These are phyloP conservation scores for Trifolium pratense DNA, from an alignment of 306 rosid species.

Conservation along the genomic window DNA sequence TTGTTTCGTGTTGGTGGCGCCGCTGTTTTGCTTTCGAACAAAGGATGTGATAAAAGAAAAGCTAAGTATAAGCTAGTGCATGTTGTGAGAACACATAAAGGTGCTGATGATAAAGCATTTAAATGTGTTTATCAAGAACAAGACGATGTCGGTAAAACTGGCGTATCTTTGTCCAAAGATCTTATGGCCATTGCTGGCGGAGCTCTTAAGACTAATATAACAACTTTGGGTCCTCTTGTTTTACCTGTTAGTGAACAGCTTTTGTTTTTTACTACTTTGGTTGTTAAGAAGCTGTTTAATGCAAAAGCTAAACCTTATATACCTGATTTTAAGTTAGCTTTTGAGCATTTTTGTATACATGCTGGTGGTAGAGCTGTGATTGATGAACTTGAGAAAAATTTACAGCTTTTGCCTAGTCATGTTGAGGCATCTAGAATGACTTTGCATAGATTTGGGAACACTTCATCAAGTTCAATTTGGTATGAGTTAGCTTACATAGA, in stretches of 20 bases:
- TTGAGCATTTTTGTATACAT: slow-evolving; percentile 76
- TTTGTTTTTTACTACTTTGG: slow-evolving; percentile 51
- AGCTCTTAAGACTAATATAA: slow-evolving; percentile 65
- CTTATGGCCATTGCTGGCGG: slow-evolving; percentile 74
- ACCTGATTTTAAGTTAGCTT: slow-evolving; percentile 72
- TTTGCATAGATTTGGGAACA: slow-evolving; percentile 72
- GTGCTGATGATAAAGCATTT: slow-evolving; percentile 67
- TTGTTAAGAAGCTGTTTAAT: slow-evolving; percentile 52
- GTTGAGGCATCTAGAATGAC: slow-evolving; percentile 78
- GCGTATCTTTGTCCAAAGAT: slow-evolving; percentile 65
- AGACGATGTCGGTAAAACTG: slow-evolving; percentile 61
- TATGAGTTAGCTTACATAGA: slow-evolving; percentile 72
- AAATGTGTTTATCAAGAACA: slow-evolving; percentile 62
- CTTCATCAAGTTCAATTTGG: slow-evolving; percentile 76
- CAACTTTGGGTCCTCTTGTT: slow-evolving; percentile 65
- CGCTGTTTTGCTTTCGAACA: slow-evolving; percentile 64
- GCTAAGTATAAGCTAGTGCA: slow-evolving; percentile 72
- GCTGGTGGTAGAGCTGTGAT: slow-evolving; percentile 77
- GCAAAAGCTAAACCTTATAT: slow-evolving; percentile 54
- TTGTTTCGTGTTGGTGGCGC: slow-evolving; percentile 71
- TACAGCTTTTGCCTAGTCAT: slow-evolving; percentile 60
- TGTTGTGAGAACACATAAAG: slow-evolving; percentile 65
- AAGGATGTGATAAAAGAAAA: slow-evolving; percentile 37
- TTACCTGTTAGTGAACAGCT: slow-evolving; percentile 69
- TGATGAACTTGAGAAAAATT: slow-evolving; percentile 72